Evolutionary conservation across 768 basidiomycete species (phyloP), one percentile per base, ranked within the genome.

Genomic region (Leccinum variicolor): DNA sequence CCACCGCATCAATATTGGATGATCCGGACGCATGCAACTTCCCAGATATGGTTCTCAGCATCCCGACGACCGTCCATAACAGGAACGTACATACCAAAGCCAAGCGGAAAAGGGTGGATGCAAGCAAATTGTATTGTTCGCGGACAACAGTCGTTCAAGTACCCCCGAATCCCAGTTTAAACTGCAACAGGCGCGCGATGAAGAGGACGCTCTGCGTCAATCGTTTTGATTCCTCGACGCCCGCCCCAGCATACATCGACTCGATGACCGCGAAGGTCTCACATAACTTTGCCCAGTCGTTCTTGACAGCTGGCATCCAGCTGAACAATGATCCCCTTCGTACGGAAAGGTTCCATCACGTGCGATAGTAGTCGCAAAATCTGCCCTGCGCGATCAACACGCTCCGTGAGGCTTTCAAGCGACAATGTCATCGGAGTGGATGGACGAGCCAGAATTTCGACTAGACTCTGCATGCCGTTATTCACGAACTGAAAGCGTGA

Each of bases 171-270:
- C 87, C 84, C 8, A 92, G 75, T 66, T 84, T 79, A 59, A 92
- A 92, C 64, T 92, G 90, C 23, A 91, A 63, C 15, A 92, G 72
- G 2, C 90, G 84, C 3, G 82, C 79, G 28, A 90, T 70, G 33
- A 90, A 78, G 21, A 87, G 75, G 28, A 82, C 71, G 13, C 75
- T 73, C 46, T 81, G 75, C 1, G 78, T 75, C 17, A 75, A 56
- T 10, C 61, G 68, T 66, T 19, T 66, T 56, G 52, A 64, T 6
- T 63, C 53, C 14, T 64, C 67, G 33, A 71, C 58, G 23, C 52
- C 54, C 4, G 66, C 54, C 15, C 62, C 28, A 2, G 68, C 62
- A 43, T 81, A 70, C 50, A 74, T 65, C 2, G 72, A 66, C 58
- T 79, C 76, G 36, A 83, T 62, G 28, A 64, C 64, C 1, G 71